These are phyloP conservation scores for Colletotrichum musicola DNA, from an alignment of 2,329 filamentous ascomycete genomes.

Conservation along the genomic window DNA sequence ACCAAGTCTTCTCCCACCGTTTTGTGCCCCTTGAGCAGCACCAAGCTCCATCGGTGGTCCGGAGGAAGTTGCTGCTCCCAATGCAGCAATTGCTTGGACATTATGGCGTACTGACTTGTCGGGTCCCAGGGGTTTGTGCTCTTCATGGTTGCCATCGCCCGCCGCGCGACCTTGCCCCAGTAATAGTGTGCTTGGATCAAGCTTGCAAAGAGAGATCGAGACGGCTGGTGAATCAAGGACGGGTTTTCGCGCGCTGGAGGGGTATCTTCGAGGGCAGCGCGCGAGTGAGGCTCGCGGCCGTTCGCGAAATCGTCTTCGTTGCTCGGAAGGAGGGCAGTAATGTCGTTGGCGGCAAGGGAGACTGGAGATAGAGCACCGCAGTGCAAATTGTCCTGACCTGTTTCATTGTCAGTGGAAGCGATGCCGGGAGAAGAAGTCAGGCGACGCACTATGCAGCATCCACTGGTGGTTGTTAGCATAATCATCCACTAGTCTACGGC, in stretches of 20 bases:
- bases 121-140: slow-evolving; percentile 60
- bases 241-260: slow-evolving; percentile 62
- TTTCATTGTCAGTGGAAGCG: neutral
- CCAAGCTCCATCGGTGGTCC: slow-evolving; percentile 61
- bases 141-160: slow-evolving; percentile 59
- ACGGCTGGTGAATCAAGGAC: slow-evolving; percentile 54
- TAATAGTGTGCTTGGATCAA: slow-evolving; percentile 67
- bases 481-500: slow-evolving; percentile 8
- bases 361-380: slow-evolving; percentile 65
- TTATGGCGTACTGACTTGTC: slow-evolving; percentile 60
- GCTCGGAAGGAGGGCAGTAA: slow-evolving; percentile 66
- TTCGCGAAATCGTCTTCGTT: slow-evolving; percentile 65
- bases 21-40: slow-evolving; percentile 60
- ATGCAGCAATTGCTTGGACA: slow-evolving; percentile 56
- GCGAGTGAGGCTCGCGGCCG: slow-evolving; percentile 60
- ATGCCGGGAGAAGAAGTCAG: neutral
- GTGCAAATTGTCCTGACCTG: slow-evolving; percentile 68
- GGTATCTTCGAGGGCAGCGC: slow-evolving; percentile 67
- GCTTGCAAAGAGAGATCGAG: slow-evolving; percentile 66
- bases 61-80: slow-evolving; percentile 64
- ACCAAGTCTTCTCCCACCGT: slow-evolving; percentile 64
- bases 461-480: slow-evolving; percentile 53
- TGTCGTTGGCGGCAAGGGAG: slow-evolving; percentile 64
- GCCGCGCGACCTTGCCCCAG: slow-evolving; percentile 65
- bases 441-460: slow-evolving; percentile 66